phyloP scores from a whole-genome alignment of 1,284 basidiomycete species.

The Austroboletus niveus region DNA sequence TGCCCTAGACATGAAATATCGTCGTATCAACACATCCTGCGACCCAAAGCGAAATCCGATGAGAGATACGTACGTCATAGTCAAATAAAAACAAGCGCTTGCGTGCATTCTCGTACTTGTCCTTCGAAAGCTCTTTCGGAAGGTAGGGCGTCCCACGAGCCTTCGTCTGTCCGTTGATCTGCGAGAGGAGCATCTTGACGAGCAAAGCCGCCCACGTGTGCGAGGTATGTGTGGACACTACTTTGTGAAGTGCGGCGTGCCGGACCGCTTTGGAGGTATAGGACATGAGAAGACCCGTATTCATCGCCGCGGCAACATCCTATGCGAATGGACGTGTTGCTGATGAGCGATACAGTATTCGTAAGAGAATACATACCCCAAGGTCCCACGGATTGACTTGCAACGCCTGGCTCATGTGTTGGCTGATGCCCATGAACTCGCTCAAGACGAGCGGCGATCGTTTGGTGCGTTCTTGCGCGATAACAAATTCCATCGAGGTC shows the following conservation, averaged over 20 bases:
- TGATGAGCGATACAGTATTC: neutral
- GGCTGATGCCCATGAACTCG: conserved; percentile 97
- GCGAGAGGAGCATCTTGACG: conserved; percentile 84
- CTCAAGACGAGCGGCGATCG: conserved; percentile 88
- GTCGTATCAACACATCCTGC: neutral
- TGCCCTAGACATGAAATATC: conserved; percentile 57
- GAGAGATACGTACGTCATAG: conserved; percentile 73
- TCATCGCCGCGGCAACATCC: conserved; percentile 94
- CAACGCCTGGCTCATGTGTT: conserved; percentile 80
- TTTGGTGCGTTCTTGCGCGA: conserved; percentile 84
- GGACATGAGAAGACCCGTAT: conserved; percentile 84
- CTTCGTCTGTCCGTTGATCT: conserved; percentile 79
- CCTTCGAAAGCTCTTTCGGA: conserved; percentile 60
- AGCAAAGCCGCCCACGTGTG: conserved; percentile 95
- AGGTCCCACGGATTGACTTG: conserved; percentile 90
- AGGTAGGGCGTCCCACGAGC: conserved; percentile 88
- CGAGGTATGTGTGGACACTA: conserved; percentile 92
- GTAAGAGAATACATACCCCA: conserved; percentile 44
- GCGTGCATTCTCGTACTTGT: conserved; percentile 68
- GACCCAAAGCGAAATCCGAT: neutral
- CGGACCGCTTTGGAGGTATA: conserved; percentile 73
- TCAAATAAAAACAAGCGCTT: conserved; percentile 95
- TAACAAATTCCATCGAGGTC: conserved; percentile 96
- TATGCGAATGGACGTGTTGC: conserved; percentile 28
- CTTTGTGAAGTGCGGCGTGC: conserved; percentile 79